phyloP scores from a whole-genome alignment of 2,329 filamentous ascomycete species.

The Hirsutella rhossiliensis region DNA sequence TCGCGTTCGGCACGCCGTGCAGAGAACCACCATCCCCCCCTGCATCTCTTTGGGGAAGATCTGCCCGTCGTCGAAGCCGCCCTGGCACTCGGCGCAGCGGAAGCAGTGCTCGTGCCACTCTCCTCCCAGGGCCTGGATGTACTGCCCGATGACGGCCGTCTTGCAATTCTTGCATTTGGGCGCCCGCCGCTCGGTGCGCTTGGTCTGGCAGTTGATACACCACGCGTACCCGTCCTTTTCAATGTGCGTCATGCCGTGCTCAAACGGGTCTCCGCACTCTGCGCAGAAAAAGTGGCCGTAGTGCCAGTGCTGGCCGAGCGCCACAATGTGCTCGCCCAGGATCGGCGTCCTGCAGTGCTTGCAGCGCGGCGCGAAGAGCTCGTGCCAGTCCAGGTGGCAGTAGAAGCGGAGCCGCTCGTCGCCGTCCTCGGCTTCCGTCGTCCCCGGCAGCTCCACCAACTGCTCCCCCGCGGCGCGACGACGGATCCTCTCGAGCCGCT shows the following conservation, averaged over 20 bases:
- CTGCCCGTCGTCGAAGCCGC: constrained; percentile 51
- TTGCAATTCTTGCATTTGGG: constrained; percentile 82
- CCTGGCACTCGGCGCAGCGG: constrained; percentile 54
- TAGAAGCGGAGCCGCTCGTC: constrained; percentile 74
- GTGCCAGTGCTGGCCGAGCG: constrained; percentile 92
- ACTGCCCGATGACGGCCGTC: constrained; percentile 75
- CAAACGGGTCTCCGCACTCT: constrained; percentile 95
- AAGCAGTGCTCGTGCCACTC: constrained; percentile 96
- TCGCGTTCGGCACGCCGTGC: constrained; percentile 46
- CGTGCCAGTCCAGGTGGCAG: constrained; percentile 98
- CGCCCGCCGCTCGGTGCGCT: constrained; percentile 75
- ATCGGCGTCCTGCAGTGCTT: constrained; percentile 96
- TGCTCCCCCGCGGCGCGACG: constrained; percentile 46
- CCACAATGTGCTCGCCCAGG: constrained; percentile 85
- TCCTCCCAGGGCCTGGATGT: constrained; percentile 74
- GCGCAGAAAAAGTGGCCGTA: constrained; percentile 98
- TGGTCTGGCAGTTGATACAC: constrained; percentile 89
- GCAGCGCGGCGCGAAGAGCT: constrained; percentile 83
- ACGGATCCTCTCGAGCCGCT: constrained; percentile 62
- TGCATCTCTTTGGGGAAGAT: constrained; percentile 46
- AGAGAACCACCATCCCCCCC: constrained; percentile 42
- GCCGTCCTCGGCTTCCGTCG: constrained; percentile 58
- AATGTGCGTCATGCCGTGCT: constrained; percentile 55
- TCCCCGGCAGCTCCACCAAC: constrained; percentile 48
- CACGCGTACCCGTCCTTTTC: constrained; percentile 97